Percentiles rank a stretch among this genome's conserved stretches.
Conservation (phyloP, 2,329 filamentous ascomycete genomes). For the Trichoderma sp. region DNA sequence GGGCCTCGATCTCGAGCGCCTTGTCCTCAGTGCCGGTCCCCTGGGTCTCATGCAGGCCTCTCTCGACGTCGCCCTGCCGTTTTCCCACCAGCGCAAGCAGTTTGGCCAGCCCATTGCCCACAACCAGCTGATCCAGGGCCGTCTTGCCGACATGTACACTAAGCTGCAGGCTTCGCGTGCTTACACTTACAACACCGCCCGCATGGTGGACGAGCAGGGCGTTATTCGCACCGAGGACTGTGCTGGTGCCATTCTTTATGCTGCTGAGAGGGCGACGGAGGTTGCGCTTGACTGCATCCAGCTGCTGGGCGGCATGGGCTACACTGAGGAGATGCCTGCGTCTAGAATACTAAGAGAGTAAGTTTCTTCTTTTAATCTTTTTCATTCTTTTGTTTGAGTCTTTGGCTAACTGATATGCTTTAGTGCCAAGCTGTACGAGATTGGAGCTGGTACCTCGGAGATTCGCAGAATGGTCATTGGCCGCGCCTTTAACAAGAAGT, state of each 20-base stretch:
- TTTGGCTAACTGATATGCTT: constrained; percentile 29
- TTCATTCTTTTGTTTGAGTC: background rate
- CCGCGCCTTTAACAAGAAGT: constrained; percentile 86
- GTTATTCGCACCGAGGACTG: constrained; percentile 84
- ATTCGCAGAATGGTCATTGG: constrained; percentile 93
- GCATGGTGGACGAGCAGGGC: constrained; percentile 72
- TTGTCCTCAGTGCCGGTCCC: constrained; percentile 88
- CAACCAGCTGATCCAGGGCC: constrained; percentile 90
- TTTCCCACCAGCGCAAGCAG: constrained; percentile 84
- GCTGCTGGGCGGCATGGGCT: constrained; percentile 90
- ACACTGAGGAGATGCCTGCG: constrained; percentile 91
- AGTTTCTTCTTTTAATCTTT: constrained; percentile 26
- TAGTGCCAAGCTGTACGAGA: constrained; percentile 82
- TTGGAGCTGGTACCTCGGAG: constrained; percentile 94
- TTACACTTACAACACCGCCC: constrained; percentile 84
- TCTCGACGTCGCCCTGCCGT: constrained; percentile 82
- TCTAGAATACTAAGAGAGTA: constrained; percentile 75
- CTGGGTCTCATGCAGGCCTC: constrained; percentile 92
- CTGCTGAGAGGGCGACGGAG: constrained; percentile 86
- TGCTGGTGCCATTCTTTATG: constrained; percentile 89
- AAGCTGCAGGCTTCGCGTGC: constrained; percentile 80
- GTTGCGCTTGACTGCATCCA: constrained; percentile 86
- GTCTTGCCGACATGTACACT: constrained; percentile 96
- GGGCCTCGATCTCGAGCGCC: constrained; percentile 86
- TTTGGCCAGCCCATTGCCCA: constrained; percentile 84